Base-by-base conservation (phyloP, 2,329 filamentous ascomycete genomes). In the Exophiala oligosperma region DNA sequence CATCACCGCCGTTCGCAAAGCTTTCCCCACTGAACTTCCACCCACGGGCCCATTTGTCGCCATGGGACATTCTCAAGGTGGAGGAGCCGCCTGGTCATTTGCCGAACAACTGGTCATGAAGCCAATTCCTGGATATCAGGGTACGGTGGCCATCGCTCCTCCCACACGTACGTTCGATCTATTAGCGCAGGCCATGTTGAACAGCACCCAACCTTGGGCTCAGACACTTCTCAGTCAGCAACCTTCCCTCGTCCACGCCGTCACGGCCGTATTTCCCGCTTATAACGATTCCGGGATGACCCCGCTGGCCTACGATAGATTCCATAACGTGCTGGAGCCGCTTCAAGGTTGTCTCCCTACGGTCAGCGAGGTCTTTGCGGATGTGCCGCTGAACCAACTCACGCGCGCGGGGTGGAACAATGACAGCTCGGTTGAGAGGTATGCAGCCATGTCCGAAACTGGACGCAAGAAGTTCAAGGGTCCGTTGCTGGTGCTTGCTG, bases 31-130 rank as follows among this genome's bases (percentile, higher is more conserved):
- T 14, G n/a, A 49, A 3, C 40, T 32, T 23, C 7, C 9, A 9
- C n/a, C 73, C 0, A 35, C 29, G 7, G 29, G 29, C 29, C 29
- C 29, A 2, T 83, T 79, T 54, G 75, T 80, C 14, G 69, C 73
- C 24, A 72, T 78, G 63, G 78, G 79, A 6, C 76, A 80, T 58
- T 77, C 73, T 9, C 76, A 82, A 66, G 80, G 79, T 23, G 79
- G 77, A 6, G 72, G 71, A 1, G 73, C 71, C 0, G 74, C 75
- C 0, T 82, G 79, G 79, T 67, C 67, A 2, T 60, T 69, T 40
- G 72, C 74, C 8, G 66, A 76, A 44, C 62, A 68, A 21, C 72
- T 74, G 54, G 69, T 68, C 9, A 52, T 60, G 14, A 58, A 64
- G 5, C 68, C 72, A 35, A 61, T 72, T 0, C 51, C 67, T 0